These are phyloP conservation scores for Plasmodium relictum DNA, from an alignment of 169 alveolate species.

Conservation along the genomic window DNA sequence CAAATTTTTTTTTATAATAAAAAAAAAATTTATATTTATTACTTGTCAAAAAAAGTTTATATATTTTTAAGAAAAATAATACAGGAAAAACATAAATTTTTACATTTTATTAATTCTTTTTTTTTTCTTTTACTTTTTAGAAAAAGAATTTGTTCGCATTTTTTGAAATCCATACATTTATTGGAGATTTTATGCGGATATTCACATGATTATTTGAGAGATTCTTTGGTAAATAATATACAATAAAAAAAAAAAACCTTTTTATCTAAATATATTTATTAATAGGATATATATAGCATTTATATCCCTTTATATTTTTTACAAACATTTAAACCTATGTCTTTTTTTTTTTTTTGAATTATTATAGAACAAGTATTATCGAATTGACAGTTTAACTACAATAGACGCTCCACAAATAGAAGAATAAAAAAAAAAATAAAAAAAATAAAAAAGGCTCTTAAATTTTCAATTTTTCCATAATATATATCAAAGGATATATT, in stretches of 20 bases:
- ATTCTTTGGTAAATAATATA: slow-evolving; percentile 51
- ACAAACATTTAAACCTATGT: neutral
- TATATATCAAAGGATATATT: neutral
- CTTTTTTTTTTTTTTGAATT: neutral
- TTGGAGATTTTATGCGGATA: slow-evolving; percentile 75
- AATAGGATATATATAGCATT: neutral
- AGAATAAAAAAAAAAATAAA: slow-evolving; percentile 15
- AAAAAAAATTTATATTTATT: neutral
- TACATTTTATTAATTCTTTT: neutral
- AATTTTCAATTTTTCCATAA: too few relatives aligned
- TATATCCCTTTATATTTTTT: neutral
- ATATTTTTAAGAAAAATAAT: neutral
- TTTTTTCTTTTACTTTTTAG: slow-evolving; percentile 4
- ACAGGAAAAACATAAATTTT: neutral
- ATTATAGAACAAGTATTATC: slow-evolving; percentile 57
- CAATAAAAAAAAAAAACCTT: neutral
- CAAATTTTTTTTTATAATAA: neutral
- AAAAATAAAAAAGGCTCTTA: neutral
- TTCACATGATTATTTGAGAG: slow-evolving; percentile 73
- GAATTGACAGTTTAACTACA: slow-evolving; percentile 62
- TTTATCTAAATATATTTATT: neutral
- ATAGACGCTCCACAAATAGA: slow-evolving; percentile 75
- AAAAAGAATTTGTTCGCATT: slow-evolving; percentile 65
- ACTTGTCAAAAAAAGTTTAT: neutral
- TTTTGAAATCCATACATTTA: slow-evolving; percentile 65